Evolutionary conservation across 176 grass and related monocot genomes (phyloP), one percentile per base, ranked within the genome.

Genomic region (Phoenix dactylifera): DNA sequence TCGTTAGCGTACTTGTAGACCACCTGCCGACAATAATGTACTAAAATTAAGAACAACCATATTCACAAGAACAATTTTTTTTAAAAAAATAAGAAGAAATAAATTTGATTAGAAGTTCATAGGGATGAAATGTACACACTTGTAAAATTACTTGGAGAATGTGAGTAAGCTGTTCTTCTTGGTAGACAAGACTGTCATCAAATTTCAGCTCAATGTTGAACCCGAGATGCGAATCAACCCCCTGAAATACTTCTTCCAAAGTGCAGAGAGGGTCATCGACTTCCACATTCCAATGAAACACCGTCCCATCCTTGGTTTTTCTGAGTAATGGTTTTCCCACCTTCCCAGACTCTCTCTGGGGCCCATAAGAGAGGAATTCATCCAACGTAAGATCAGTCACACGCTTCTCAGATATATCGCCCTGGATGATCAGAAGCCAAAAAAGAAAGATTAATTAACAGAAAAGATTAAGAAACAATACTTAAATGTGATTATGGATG

Each of bases 191-290:
- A 67, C 73, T 3, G 63, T 97, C 92, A 22, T 88, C 87, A 22
- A 97, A 91, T 73, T 97, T 97, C 0, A 97, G 53, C 74, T 97
- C 92, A 1, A 97, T 59, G 18, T 97, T 97, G 80, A 97, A 97
- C 19, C 92, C 87, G 26, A 97, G 6, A 14, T 77, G 72, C 1
- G 73, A 66, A 54, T 83, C 77, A 5, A 90, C 92, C 57, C 74
- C 65, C 74, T 97, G 77, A 20, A 97, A 91, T 1, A 51, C 87
- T 80, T 97, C 92, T 67, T 90, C 25, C 18, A 97, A 72, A 0
- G 84, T 88, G 75, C 92, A 97, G 14, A 85, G 62, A 10, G 83
- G 68, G 22, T 76, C 72, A 59, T 97, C 87, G 16, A 72, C 76
- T 28, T 91, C 77, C 58, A 97, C 92, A n/a, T 80, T 77, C 92